These are phyloP conservation scores for Hypoxylon sp. DNA, from an alignment of 2,329 filamentous ascomycete genomes.

Conservation along the genomic window DNA sequence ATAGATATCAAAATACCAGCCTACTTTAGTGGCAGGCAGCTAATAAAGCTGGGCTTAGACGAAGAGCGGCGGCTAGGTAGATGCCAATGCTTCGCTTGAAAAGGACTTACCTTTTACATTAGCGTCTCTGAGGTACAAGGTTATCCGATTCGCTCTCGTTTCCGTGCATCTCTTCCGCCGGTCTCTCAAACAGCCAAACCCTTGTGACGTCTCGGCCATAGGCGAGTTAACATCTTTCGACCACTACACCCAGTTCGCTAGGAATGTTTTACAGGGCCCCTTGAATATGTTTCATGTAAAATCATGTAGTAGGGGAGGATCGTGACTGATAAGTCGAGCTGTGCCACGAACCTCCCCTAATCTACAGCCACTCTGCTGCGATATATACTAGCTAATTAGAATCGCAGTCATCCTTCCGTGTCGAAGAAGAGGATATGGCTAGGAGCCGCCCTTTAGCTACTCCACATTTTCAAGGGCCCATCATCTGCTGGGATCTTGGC, in stretches of 20 bases:
- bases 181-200: conserved; percentile 24
- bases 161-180: conserved; percentile 21
- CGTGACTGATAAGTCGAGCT: conserved; percentile 24
- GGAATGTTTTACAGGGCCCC: conserved; percentile 12
- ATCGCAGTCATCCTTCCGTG: conserved; percentile 24
- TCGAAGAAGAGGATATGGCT: conserved; percentile 25
- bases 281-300: conserved; percentile 18
- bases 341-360: conserved; percentile 25
- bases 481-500: conserved; percentile 38
- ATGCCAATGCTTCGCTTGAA: conserved; percentile 20
- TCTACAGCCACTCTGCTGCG: conserved; percentile 33
- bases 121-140: conserved; percentile 22
- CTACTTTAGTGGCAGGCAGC: conserved; percentile 9
- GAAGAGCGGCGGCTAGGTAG: conserved; percentile 20
- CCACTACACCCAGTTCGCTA: conserved; percentile 20
- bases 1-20: conserved; percentile 3
- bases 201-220: conserved; percentile 13
- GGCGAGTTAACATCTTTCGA: conserved; percentile 30
- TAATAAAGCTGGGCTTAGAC: conserved; percentile 15
- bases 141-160: conserved; percentile 33
- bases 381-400: conserved; percentile 39
- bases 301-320: conserved; percentile 34
- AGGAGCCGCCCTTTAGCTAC: conserved; percentile 33
- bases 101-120: conserved; percentile 22
- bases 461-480: conserved; percentile 36